Percentiles rank a stretch among this genome's conserved stretches.
These are phyloP conservation scores for Coemansia sp. DNA, from an alignment of 192 early-diverging fungal species.

Conservation along the genomic window DNA sequence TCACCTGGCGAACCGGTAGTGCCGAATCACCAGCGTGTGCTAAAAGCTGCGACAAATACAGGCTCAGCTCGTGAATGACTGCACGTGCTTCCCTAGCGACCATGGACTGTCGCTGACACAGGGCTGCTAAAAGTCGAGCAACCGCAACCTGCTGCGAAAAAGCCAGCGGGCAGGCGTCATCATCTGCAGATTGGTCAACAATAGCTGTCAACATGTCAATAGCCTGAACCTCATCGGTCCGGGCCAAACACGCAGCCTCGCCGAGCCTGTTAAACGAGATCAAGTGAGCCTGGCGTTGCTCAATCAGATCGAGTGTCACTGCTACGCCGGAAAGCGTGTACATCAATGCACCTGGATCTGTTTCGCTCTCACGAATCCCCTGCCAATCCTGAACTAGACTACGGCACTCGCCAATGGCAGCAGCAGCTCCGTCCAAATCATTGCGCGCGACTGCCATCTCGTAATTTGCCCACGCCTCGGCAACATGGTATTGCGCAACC, in stretches of 20 bases:
- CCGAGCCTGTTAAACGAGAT: constrained; percentile 12
- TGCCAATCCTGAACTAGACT: neutral
- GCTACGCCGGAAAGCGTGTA: constrained; percentile 13
- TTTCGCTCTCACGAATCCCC: neutral
- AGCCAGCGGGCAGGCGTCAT: neutral
- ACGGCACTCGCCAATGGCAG: constrained; percentile 11
- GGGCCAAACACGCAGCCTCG: constrained; percentile 18
- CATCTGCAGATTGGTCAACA: constrained; percentile 3
- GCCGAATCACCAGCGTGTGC: neutral
- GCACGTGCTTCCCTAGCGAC: constrained; percentile 5
- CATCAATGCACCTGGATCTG: neutral
- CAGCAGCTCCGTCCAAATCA: constrained; percentile 11
- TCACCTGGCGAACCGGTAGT: constrained; percentile 6
- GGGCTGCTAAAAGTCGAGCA: constrained; percentile 20
- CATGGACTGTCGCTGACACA: constrained; percentile 8
- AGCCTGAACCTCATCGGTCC: constrained; percentile 7
- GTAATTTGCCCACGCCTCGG: constrained; percentile 37
- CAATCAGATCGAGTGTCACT: constrained; percentile 18
- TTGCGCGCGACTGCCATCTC: constrained; percentile 19
- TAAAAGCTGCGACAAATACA: constrained; percentile 30
- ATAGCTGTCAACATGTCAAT: neutral
- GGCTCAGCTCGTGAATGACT: constrained; percentile 24
- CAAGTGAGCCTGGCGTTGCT: constrained; percentile 19
- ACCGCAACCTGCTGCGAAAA: constrained; percentile 33
- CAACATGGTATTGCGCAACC: constrained; percentile 16